Conservation (phyloP, 129 eudicot species). For the Flaveria bidentis region DNA sequence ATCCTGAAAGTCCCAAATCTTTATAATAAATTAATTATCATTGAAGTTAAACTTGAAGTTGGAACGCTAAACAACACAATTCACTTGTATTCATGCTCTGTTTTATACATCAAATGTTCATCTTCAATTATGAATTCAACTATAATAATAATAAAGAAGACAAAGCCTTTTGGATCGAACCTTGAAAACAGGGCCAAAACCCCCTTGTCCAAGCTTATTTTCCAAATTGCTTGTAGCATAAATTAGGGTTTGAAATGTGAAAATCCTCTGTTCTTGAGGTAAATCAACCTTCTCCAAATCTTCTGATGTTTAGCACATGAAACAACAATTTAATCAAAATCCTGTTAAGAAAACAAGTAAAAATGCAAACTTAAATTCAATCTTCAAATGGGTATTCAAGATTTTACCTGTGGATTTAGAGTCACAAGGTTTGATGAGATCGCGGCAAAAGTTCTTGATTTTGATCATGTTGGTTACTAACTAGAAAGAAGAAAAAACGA, state of each 20-base stretch:
- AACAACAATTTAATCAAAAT: slow-evolving; percentile 3
- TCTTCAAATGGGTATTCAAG: slow-evolving; percentile 3
- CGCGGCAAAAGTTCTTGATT: slow-evolving; percentile 37
- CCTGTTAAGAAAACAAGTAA: not conserved
- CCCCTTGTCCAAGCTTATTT: slow-evolving; percentile 83
- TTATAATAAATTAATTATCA: too few relatives aligned
- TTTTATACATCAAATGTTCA: not conserved
- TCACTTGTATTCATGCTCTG: too few relatives aligned
- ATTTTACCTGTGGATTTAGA: slow-evolving; percentile 43
- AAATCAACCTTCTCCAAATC: slow-evolving; percentile 50
- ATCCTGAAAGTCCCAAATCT: not conserved
- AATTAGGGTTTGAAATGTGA: slow-evolving; percentile 52
- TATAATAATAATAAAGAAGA: not conserved
- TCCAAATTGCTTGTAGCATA: slow-evolving; percentile 65
- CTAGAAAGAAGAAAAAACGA: not conserved
- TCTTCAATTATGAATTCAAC: slow-evolving; percentile 2
- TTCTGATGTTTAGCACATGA: slow-evolving; percentile 35
- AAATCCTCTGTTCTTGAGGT: slow-evolving; percentile 63
- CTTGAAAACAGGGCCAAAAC: slow-evolving; percentile 90
- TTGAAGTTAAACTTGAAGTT: too few relatives aligned
- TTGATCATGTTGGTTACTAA: slow-evolving; percentile 41
- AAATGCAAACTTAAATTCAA: not conserved
- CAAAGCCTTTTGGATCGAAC: slow-evolving; percentile 30
- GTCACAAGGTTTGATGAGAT: slow-evolving; percentile 42
- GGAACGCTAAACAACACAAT: too few relatives aligned